Percentiles rank a stretch among this genome's conserved stretches.
phyloP scores from a whole-genome alignment of 352 stramenopile species.

The Elongisporangium undulatum region DNA sequence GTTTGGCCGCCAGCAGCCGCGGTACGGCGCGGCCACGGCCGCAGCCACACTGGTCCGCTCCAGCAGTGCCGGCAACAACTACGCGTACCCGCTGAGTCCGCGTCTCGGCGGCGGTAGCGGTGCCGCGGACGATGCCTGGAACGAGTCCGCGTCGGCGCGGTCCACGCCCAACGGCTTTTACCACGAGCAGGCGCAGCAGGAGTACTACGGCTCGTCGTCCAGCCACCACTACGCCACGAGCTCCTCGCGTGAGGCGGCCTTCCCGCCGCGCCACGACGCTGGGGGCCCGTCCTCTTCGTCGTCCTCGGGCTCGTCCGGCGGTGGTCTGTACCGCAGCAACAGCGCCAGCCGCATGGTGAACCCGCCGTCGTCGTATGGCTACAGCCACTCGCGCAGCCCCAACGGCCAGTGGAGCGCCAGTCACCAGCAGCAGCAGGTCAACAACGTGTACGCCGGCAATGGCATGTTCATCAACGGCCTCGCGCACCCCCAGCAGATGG shows the following conservation, averaged over 20 bases:
- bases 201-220: conserved; percentile 27
- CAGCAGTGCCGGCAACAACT: conserved; percentile 25
- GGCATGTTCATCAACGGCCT: conserved; percentile 47
- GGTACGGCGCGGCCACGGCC: conserved; percentile 7
- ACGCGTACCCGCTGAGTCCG: conserved; percentile 40
- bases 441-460: conserved; percentile 22
- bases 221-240: background rate
- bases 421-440: conserved; percentile 6
- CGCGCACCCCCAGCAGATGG: conserved; percentile 20
- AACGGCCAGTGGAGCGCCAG: conserved; percentile 37
- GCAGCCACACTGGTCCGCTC: conserved; percentile 31
- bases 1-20: conserved; percentile 16
- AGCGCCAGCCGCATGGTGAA: conserved; percentile 2
- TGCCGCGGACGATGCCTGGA: background rate
- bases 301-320: background rate
- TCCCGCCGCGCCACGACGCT: background rate
- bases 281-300: background rate
- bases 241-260: background rate
- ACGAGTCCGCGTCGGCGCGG: background rate
- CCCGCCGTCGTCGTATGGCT: conserved; percentile 16
- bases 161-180: conserved; percentile 21
- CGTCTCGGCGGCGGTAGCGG: conserved; percentile 14
- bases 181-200: conserved; percentile 27
- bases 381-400: conserved; percentile 12
- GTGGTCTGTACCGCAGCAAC: conserved; percentile 11